A percentile compares a stretch with the other conserved stretches of the same genome.
Conservation (phyloP, 768 basidiomycete genomes). For the Gelatoporia subvermispora region DNA sequence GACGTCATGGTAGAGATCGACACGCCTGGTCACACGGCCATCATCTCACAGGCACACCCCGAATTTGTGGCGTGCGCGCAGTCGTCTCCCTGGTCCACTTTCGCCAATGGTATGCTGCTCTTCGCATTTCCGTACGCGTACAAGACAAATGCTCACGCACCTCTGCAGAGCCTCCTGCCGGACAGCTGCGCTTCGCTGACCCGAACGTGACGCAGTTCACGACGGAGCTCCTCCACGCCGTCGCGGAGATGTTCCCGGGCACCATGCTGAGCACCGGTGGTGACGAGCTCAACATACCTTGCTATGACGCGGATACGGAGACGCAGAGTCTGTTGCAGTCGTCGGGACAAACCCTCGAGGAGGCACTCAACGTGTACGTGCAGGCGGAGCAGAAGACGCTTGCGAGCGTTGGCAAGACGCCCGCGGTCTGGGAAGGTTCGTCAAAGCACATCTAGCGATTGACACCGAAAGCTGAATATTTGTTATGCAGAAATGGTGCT, state of each 20-base stretch:
- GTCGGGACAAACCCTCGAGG: slow-evolving; percentile 28
- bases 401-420: slow-evolving; percentile 35
- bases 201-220: slow-evolving; percentile 29
- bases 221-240: slow-evolving; percentile 26
- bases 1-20: slow-evolving; percentile 47
- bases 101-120: slow-evolving; percentile 26
- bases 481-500: slow-evolving; percentile 29
- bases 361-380: slow-evolving; percentile 37
- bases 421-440: slow-evolving; percentile 43
- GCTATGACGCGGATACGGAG: slow-evolving; percentile 33
- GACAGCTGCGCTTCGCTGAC: slow-evolving; percentile 41
- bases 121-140: not conserved
- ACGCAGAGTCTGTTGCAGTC: slow-evolving; percentile 28
- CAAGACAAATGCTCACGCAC: not conserved
- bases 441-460: not conserved
- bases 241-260: slow-evolving; percentile 26
- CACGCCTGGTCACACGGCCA: slow-evolving; percentile 46
- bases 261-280: slow-evolving; percentile 42
- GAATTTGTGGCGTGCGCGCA: slow-evolving; percentile 40
- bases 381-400: slow-evolving; percentile 30
- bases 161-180: slow-evolving; percentile 40
- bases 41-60: slow-evolving; percentile 37
- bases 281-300: slow-evolving; percentile 40
- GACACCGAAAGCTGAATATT: not conserved
- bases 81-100: slow-evolving; percentile 30